phyloP scores from a whole-genome alignment of 169 alveolate species.

The Plasmodium coatneyi region DNA sequence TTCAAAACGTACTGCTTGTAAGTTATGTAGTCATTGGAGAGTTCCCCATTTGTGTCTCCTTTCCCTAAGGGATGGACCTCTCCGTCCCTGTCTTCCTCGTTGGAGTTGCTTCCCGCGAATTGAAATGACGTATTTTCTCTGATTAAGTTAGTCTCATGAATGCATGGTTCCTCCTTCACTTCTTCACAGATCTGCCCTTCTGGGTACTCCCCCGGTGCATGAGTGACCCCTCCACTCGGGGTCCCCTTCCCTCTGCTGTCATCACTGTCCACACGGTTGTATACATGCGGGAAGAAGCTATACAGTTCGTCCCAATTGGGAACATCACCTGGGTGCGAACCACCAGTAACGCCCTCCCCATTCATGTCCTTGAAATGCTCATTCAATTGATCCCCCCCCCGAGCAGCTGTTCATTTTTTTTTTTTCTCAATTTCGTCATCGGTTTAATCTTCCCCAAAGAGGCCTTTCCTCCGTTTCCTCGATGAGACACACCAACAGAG shows the following conservation, averaged over 20 bases:
- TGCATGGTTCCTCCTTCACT: neutral
- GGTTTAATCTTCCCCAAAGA: neutral
- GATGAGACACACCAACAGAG: neutral
- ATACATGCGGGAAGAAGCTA: neutral
- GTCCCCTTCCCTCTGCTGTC: neutral
- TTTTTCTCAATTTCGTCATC: neutral
- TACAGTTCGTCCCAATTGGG: neutral
- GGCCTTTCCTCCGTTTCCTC: neutral
- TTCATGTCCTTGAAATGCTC: neutral
- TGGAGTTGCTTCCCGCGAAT: neutral
- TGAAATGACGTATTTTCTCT: neutral
- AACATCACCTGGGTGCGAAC: neutral
- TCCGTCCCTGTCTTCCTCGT: neutral
- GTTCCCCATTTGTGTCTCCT: neutral
- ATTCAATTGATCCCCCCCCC: neutral
- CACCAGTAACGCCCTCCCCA: neutral
- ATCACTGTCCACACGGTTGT: neutral
- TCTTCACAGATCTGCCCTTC: neutral
- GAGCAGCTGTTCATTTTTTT: neutral
- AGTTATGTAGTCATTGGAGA: conserved; percentile 28
- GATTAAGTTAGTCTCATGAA: neutral
- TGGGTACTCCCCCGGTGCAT: neutral
- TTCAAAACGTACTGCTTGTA: conserved; percentile 10
- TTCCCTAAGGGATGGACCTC: neutral
- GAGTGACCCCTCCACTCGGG: neutral